A percentile compares a stretch with the other conserved stretches of the same genome.
Evolutionary conservation across 2,329 filamentous ascomycete species (phyloP).

Genomic region (Verticillium zaregamsianum): DNA sequence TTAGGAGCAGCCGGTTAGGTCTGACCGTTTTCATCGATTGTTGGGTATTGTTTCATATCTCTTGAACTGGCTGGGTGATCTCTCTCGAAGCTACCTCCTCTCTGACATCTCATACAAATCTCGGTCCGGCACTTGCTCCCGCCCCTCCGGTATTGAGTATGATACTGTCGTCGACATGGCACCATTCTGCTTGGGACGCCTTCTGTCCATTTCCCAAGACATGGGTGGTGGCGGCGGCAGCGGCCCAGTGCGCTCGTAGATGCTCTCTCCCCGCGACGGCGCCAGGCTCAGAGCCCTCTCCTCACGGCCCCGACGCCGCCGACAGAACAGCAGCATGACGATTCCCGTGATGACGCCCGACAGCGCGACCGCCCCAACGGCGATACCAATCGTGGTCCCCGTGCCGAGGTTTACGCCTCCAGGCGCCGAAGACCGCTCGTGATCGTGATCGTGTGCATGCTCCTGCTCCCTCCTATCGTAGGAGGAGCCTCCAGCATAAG

Average conservation of each 20-base stretch:
- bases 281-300: neutral
- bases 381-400: conserved; percentile 3
- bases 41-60: neutral
- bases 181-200: neutral
- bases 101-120: neutral
- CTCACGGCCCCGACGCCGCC: neutral
- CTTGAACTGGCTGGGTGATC: neutral
- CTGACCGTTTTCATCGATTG: too few species aligned
- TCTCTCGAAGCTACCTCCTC: neutral
- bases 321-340: conserved; percentile 5
- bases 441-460: neutral
- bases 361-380: conserved; percentile 2
- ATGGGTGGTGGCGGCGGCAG: neutral
- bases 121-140: neutral
- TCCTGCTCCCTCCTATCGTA: neutral
- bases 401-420: conserved; percentile 1
- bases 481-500: neutral
- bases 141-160: neutral
- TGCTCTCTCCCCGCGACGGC: neutral
- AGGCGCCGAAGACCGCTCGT: neutral
- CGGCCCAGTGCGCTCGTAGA: neutral
- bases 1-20: neutral
- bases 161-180: neutral
- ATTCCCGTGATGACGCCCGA: conserved; percentile 2
- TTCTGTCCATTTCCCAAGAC: neutral